These are phyloP conservation scores for Phialophora tarda DNA, from an alignment of 2,329 filamentous ascomycete species.

Conservation along the genomic window DNA sequence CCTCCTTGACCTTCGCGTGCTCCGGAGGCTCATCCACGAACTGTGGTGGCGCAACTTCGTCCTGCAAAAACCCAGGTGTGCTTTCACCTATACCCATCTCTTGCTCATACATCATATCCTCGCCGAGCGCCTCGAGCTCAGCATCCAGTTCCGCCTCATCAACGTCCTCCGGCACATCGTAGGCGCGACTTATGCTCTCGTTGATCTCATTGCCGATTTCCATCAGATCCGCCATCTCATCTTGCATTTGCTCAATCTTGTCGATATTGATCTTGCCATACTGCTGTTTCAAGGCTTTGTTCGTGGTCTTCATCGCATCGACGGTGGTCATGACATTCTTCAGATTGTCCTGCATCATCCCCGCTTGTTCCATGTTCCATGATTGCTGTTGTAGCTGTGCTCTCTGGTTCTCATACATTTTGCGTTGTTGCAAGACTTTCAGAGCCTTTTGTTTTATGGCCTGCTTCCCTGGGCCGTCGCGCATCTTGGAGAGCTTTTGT, in stretches of 20 bases:
- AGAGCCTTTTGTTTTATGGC: conserved; percentile 93
- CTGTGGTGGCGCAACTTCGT: conserved; percentile 78
- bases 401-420: conserved; percentile 91
- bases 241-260: conserved; percentile 96
- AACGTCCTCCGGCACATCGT: conserved; percentile 95
- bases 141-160: conserved; percentile 96
- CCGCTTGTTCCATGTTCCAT: conserved; percentile 99
- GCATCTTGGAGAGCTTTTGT: conserved; percentile 85
- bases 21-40: conserved; percentile 93
- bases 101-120: conserved; percentile 88
- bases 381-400: conserved; percentile 92
- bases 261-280: conserved; percentile 98
- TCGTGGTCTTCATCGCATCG: conserved; percentile 95
- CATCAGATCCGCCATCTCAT: conserved; percentile 98
- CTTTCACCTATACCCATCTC: conserved; percentile 61
- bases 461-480: conserved; percentile 90
- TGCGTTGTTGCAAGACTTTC: conserved; percentile 89
- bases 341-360: conserved; percentile 98
- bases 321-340: conserved; percentile 99
- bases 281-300: conserved; percentile 88
- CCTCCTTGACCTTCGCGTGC: conserved; percentile 75
- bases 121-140: conserved; percentile 89
- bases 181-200: conserved; percentile 86
- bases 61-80: conserved; percentile 84
- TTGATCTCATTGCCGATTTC: conserved; percentile 97